Conservation (phyloP, 106 monocot genomes). For the Phalaenopsis aphrodite region DNA sequence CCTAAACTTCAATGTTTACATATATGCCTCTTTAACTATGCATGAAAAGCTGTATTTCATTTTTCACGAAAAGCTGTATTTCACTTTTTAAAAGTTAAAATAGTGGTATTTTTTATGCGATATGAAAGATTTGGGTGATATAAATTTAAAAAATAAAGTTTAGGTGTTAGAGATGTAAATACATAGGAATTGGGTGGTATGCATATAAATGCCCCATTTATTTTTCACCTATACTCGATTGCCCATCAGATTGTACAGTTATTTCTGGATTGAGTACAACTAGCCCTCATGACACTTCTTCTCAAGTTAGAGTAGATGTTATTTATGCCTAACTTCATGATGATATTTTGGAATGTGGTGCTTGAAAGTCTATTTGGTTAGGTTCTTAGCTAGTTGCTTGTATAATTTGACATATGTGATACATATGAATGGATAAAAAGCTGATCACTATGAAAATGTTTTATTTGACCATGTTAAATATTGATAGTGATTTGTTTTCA, state of each 20-base stretch:
- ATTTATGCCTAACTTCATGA: not conserved
- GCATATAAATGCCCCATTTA: no score
- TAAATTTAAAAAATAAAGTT: no score
- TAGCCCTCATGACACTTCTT: not conserved
- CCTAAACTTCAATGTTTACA: no score
- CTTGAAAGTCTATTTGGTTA: not conserved
- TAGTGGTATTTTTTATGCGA: no score
- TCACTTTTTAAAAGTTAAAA: no score
- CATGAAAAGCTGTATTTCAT: no score
- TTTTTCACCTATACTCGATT: not conserved
- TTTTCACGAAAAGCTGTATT: no score
- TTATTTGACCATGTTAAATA: not conserved
- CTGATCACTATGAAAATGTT: not conserved
- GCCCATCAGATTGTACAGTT: not conserved
- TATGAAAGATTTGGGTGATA: no score
- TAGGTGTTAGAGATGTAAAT: no score
- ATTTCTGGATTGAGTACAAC: not conserved
- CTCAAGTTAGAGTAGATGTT: not conserved
- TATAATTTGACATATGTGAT: not conserved
- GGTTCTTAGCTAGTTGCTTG: not conserved
- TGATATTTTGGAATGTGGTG: not conserved
- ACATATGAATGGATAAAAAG: not conserved
- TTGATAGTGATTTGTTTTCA: not conserved
- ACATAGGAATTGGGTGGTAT: no score
- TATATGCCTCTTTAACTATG: no score